Evolutionary conservation across 208 protist genomes (phyloP), one percentile per base, ranked within the genome.

Genomic region (Wallacemonas sp.): DNA sequence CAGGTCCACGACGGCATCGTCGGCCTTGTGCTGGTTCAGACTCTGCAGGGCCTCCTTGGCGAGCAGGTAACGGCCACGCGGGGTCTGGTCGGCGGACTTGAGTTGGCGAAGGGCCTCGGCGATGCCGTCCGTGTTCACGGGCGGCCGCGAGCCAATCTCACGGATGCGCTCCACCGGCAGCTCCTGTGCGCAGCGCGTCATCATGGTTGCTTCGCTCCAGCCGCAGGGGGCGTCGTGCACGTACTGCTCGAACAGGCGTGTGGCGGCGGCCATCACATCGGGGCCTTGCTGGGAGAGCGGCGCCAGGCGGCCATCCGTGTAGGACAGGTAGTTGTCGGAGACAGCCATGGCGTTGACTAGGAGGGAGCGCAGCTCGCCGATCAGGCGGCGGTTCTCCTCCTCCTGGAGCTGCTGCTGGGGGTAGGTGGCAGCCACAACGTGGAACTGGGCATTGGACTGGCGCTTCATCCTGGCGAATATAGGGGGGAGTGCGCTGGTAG

Each of bases 321-420:
- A 94, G 67, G 65, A 39, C 0, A 81, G 52, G 61, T 84, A 92
- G 76, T 86, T 94, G 65, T 94, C 85, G 1, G 83, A 81, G 12
- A 90, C 73, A 36, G 78, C 61, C 59, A 90, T 79, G 57, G 85
- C 84, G 57, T 73, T 88, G 62, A 92, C 85, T 7, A 81, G 61
- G 32, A 90, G 45, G 16, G 91, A 82, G 32, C 67, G 42, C 10
- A 92, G 44, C 14, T 81, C 81, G 32, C 75, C 78, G 31, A 81
- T 25, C 25, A 74, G 68, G 38, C 79, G 79, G 50, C 76, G 77
- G 65, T 94, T 94, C 66, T 89, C 83, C 25, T 75, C 66, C 28
- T 91, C 82, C 74, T 94, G 88, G 18, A 49, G 63, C 61, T 82
- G 74, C 62, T 69, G 57, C 41, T 74, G 62, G 2, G 88, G 88